phyloP scores from a whole-genome alignment of 805 yeast genomes.

The Tetrapisispora phaffii region DNA sequence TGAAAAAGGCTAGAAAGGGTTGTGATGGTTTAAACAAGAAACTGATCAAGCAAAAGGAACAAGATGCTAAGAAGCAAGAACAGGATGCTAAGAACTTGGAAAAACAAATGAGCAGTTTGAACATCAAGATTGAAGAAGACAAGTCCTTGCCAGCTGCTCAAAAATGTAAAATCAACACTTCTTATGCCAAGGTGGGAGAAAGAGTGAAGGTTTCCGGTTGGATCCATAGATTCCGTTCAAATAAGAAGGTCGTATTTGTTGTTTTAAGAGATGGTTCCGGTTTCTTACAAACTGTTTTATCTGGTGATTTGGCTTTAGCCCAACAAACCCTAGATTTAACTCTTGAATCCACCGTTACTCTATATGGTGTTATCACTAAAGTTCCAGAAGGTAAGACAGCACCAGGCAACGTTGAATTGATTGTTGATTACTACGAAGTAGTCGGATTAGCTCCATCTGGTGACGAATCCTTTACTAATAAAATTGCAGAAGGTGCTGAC shows the following conservation, averaged over 20 bases:
- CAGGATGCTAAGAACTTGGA: constrained; percentile 65
- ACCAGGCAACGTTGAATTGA: constrained; percentile 93
- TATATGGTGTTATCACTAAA: constrained; percentile 72
- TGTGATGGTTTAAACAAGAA: constrained; percentile 82
- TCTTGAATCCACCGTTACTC: constrained; percentile 70
- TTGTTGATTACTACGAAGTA: constrained; percentile 81
- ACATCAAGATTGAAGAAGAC: constrained; percentile 66
- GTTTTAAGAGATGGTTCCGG: constrained; percentile 96
- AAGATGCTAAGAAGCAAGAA: constrained; percentile 40
- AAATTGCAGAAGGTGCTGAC: constrained; percentile 86
- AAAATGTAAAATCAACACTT: constrained; percentile 51
- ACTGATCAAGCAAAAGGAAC: constrained; percentile 43
- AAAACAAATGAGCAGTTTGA: constrained; percentile 67
- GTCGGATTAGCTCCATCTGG: constrained; percentile 94
- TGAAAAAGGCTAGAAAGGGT: constrained; percentile 94
- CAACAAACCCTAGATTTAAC: constrained; percentile 77
- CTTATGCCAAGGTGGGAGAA: constrained; percentile 46
- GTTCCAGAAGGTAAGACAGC: constrained; percentile 95
- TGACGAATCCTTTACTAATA: constrained; percentile 89
- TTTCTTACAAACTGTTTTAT: constrained; percentile 71
- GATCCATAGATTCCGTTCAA: constrained; percentile 89
- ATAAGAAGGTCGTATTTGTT: constrained; percentile 84
- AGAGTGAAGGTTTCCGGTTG: constrained; percentile 85
- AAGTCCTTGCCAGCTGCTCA: constrained; percentile 58
- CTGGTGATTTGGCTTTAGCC: constrained; percentile 89